Conservation (phyloP, 2,329 filamentous ascomycete genomes). For the Botrytis sinoallii region DNA sequence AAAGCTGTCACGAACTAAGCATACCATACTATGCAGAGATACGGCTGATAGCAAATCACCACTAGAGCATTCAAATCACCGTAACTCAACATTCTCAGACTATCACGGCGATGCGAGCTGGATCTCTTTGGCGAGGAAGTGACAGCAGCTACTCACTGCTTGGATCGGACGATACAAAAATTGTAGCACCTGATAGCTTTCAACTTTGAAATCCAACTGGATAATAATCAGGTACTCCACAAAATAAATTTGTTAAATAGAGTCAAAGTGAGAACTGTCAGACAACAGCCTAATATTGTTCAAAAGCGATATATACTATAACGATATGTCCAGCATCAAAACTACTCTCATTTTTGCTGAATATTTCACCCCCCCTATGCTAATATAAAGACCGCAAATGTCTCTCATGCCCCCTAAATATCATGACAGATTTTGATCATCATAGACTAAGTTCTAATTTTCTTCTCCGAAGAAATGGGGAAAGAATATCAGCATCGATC, state of each 20-base stretch:
- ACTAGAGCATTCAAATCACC: not conserved
- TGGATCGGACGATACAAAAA: not conserved
- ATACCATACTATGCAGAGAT: not conserved
- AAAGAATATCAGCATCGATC: not conserved
- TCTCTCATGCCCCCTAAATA: not conserved
- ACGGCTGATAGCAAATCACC: not conserved
- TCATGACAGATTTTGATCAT: not conserved
- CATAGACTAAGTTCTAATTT: not conserved
- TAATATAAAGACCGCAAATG: not conserved
- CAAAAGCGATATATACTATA: not conserved
- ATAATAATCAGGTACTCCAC: no score
- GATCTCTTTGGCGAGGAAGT: not conserved
- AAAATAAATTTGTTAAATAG: not conserved
- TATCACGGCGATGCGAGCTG: not conserved
- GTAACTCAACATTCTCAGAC: accelerated
- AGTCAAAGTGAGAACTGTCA: not conserved
- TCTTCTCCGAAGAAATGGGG: no score
- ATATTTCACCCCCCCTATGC: not conserved
- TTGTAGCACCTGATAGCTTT: not conserved
- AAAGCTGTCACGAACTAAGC: not conserved
- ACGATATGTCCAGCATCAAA: not conserved
- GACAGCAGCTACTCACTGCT: not conserved
- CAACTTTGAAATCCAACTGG: no score
- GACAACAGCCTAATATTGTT: not conserved
- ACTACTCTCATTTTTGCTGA: accelerated